These are phyloP conservation scores for Setaria viridis DNA, from an alignment of 202 grass and related monocot species.

Conservation along the genomic window DNA sequence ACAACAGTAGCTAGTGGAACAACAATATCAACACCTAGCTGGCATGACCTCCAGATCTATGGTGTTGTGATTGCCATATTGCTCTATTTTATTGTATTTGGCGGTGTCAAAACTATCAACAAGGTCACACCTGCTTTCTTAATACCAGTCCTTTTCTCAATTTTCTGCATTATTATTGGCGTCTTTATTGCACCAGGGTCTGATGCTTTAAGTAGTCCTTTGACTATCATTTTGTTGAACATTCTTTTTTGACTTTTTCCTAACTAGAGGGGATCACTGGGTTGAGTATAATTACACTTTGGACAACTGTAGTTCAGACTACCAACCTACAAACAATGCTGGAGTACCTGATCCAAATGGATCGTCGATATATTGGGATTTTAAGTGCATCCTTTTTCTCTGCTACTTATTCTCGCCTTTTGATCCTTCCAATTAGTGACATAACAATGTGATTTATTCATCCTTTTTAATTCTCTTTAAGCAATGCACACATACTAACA, in stretches of 20 bases:
- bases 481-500: neutral
- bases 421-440: neutral
- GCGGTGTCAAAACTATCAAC: constrained; percentile 96
- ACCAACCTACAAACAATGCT: constrained; percentile 89
- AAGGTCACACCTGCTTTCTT: constrained; percentile 93
- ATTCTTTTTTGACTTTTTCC: constrained; percentile 22
- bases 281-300: constrained; percentile 66
- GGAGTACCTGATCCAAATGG: constrained; percentile 89
- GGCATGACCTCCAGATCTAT: constrained; percentile 92
- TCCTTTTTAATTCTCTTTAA: neutral
- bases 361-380: constrained; percentile 76
- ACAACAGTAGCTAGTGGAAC: constrained; percentile 45
- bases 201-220: constrained; percentile 50
- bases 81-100: constrained; percentile 92
- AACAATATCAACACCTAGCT: constrained; percentile 79
- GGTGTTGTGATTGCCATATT: constrained; percentile 86
- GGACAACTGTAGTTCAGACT: constrained; percentile 83
- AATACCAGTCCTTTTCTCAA: constrained; percentile 83
- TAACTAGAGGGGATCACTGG: constrained; percentile 74
- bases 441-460: neutral
- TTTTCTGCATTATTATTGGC: constrained; percentile 87
- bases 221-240: constrained; percentile 2
- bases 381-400: constrained; percentile 61
- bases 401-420: constrained; percentile 7
- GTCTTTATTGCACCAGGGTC: constrained; percentile 65